Evolutionary conservation across 1,139 yeast genomes (phyloP).

Genomic region (Pichia norvegensis): DNA sequence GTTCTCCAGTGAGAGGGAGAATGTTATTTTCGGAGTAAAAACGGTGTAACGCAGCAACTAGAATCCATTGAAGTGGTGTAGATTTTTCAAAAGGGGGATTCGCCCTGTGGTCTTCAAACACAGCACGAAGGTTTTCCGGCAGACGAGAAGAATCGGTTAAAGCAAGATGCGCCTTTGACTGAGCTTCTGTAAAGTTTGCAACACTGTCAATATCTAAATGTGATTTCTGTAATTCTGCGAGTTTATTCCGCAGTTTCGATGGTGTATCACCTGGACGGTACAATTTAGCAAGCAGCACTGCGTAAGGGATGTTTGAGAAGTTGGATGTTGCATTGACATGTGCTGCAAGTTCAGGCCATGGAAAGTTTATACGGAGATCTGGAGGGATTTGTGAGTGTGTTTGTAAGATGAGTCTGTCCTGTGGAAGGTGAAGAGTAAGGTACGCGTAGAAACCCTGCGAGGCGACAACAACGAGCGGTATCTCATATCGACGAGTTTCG

Average conservation of each 20-base stretch:
- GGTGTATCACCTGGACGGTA: slow-evolving; percentile 24
- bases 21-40: slow-evolving; percentile 38
- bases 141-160: slow-evolving; percentile 23
- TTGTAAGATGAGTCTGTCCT: slow-evolving; percentile 59
- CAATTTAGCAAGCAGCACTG: slow-evolving; percentile 56
- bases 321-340: slow-evolving; percentile 33
- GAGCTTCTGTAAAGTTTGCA: slow-evolving; percentile 64
- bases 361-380: slow-evolving; percentile 63
- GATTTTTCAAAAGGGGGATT: not conserved
- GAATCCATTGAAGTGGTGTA: slow-evolving; percentile 39
- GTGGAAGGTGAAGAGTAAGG: slow-evolving; percentile 39
- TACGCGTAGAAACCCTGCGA: slow-evolving; percentile 63
- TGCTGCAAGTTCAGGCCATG: slow-evolving; percentile 66
- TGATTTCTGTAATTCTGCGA: not conserved
- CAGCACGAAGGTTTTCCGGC: slow-evolving; percentile 25
- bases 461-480: slow-evolving; percentile 41
- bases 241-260: not conserved
- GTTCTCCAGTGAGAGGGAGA: slow-evolving; percentile 63
- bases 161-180: slow-evolving; percentile 49
- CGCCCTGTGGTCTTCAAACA: slow-evolving; percentile 27
- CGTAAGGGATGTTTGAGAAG: slow-evolving; percentile 67
- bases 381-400: slow-evolving; percentile 54
- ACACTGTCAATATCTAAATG: no score
- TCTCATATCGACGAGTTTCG: slow-evolving; percentile 31
- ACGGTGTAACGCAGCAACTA: slow-evolving; percentile 45